Evolutionary conservation across 352 stramenopile genomes (phyloP).

Genomic region (Pythium phragmiticola): DNA sequence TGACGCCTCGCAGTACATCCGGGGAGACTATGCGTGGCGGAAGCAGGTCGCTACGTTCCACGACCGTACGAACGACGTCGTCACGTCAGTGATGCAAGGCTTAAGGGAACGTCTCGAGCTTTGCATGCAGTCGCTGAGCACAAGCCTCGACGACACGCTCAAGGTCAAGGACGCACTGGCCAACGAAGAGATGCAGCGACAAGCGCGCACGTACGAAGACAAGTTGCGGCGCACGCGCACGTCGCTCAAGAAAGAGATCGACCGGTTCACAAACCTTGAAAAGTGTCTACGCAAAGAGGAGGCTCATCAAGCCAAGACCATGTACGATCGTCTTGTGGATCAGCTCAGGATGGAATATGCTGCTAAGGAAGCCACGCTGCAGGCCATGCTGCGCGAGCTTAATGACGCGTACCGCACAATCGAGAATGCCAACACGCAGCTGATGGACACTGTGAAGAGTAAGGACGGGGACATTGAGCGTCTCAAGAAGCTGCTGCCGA

Average conservation of each 20-base stretch:
- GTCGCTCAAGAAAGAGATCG: constrained; percentile 62
- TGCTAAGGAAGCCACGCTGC: constrained; percentile 41
- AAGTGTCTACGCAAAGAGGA: constrained; percentile 66
- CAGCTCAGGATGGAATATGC: constrained; percentile 44
- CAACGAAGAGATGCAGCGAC: constrained; percentile 38
- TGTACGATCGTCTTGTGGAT: constrained; percentile 44
- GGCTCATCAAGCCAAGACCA: constrained; percentile 43
- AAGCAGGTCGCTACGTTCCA: constrained; percentile 52
- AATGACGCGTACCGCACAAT: constrained; percentile 46
- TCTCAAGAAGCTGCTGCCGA: constrained; percentile 52
- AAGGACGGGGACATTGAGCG: constrained; percentile 45
- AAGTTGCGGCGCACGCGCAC: constrained; percentile 49
- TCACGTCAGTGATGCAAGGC: constrained; percentile 27
- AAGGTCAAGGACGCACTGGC: constrained; percentile 32
- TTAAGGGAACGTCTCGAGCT: constrained; percentile 29
- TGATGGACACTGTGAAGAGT: constrained; percentile 48
- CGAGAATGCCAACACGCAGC: constrained; percentile 49
- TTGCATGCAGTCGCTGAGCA: constrained; percentile 34
- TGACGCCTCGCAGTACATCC: constrained; percentile 52
- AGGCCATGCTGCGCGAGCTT: constrained; percentile 50
- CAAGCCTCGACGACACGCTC: constrained; percentile 42
- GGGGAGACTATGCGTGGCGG: constrained; percentile 60
- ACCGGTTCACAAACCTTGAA: constrained; percentile 55
- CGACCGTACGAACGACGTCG: constrained; percentile 43
- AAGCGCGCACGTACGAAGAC: constrained; percentile 48